phyloP scores from a whole-genome alignment of 148 eudicot genomes.

The Rhododendron ovatum region DNA sequence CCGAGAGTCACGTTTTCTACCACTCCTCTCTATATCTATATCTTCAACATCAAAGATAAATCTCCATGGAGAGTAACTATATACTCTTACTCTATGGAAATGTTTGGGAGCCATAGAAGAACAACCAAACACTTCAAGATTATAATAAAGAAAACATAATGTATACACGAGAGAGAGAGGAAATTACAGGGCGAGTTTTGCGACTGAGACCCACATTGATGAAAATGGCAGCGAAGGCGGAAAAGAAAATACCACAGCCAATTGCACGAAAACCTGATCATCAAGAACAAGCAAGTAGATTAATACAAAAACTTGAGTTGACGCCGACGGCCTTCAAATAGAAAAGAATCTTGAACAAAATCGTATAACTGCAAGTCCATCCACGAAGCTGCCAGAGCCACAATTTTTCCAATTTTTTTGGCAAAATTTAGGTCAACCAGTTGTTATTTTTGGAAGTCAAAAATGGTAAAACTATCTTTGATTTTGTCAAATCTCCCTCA shows the following conservation, averaged over 20 bases:
- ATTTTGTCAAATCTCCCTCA: neutral
- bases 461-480: no score
- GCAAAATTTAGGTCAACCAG: neutral
- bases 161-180: neutral
- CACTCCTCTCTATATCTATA: no score
- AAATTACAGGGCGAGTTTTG: conserved; percentile 32
- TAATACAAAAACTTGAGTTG: neutral
- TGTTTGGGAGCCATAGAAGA: no score
- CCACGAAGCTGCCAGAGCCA: neutral
- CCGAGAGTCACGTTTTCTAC: no score
- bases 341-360: neutral
- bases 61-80: no score
- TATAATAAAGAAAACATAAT: no score
- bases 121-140: no score
- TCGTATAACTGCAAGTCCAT: neutral
- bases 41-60: no score
- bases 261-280: conserved; percentile 60
- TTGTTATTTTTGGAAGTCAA: no score
- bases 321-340: no score
- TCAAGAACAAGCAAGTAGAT: neutral
- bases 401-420: neutral
- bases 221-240: conserved; percentile 35
- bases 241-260: conserved; percentile 47
- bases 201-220: conserved; percentile 53
- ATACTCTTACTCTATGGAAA: no score